Percentiles rank a stretch among this genome's conserved stretches.
Evolutionary conservation across 306 rosid genomes (phyloP).

Genomic region (Begonia peltatifolia): DNA sequence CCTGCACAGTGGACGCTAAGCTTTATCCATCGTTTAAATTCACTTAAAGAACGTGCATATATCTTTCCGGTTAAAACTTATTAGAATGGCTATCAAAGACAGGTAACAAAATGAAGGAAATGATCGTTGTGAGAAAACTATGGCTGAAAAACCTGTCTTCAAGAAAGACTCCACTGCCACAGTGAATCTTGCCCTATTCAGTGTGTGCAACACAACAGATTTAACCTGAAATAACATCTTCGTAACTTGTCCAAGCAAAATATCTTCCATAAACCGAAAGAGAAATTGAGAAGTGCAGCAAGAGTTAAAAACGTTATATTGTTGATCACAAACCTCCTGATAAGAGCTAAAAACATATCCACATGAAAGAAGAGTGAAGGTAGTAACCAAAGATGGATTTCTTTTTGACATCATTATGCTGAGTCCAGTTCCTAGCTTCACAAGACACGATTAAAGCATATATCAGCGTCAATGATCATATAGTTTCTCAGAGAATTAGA

Average conservation of each 20-base stretch:
- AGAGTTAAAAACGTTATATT: conserved; percentile 2
- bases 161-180: conserved; percentile 84
- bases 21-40: background rate
- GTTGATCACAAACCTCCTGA: conserved; percentile 48
- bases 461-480: conserved; percentile 4
- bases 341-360: conserved; percentile 90
- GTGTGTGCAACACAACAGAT: conserved; percentile 87
- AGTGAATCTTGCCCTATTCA: conserved; percentile 77
- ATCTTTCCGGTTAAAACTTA: background rate
- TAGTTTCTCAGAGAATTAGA: no score
- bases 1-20: conserved; percentile 32
- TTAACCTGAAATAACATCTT: conserved; percentile 43
- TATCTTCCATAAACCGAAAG: conserved; percentile 7
- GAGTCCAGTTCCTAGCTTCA: conserved; percentile 95
- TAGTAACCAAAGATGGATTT: conserved; percentile 71
- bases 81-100: background rate
- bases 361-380: conserved; percentile 86
- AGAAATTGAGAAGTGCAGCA: background rate
- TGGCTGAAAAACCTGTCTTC: conserved; percentile 50
- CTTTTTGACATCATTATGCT: conserved; percentile 70
- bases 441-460: conserved; percentile 12
- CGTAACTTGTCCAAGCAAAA: conserved; percentile 16
- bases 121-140: background rate
- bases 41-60: background rate
- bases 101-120: background rate